Base-by-base conservation (phyloP, 176 grass and related monocot species). In the Panicum miliaceum region DNA sequence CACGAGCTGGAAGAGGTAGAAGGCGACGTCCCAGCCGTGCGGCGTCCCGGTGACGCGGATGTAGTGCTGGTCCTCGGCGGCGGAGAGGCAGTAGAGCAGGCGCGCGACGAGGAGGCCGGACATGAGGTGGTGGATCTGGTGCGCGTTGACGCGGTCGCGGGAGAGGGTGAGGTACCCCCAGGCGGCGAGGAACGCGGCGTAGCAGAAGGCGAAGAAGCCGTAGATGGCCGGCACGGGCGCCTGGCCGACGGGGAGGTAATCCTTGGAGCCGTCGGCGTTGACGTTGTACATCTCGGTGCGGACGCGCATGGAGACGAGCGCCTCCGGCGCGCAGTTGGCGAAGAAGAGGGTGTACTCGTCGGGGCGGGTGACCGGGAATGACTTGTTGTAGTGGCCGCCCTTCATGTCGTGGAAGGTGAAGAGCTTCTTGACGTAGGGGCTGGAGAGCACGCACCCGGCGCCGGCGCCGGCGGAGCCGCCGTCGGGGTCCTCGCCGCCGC, bases 51-150 rank as follows among this genome's bases (percentile, higher is more conserved):
- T 90, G 73, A 90, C 88, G 85, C 95, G 89, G 73, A 93, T 80
- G 78, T 86, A 93, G 85, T 94, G 95, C 90, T 94, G 92, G 78
- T 97, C 95, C 86, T 97, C 95, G 38, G 92, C 87, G 4, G 92
- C 95, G 8, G 90, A 97, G 71, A 98, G 81, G 75, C 94, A 84
- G 71, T 91, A 94, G 52, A 98, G 92, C 32, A 86, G 81, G 54
- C 91, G 86, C 22, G 90, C 84, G 4, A 90, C 78, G 60, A 94
- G 90, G 64, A 98, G 84, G 6, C 81, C 86, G 3, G 92, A 86
- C 95, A 98, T 98, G 82, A 98, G 90, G 64, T 98, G 92, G 82
- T 98, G 95, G 90, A 98, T 91, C 63, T 86, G 87, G 87, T 94
- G 73, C 4, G 90, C 80, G 1, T 70, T 12, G 7, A 34, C 52